Evolutionary conservation across 495 filamentous ascomycete species (phyloP).

Genomic region (Daldinia decipiens): DNA sequence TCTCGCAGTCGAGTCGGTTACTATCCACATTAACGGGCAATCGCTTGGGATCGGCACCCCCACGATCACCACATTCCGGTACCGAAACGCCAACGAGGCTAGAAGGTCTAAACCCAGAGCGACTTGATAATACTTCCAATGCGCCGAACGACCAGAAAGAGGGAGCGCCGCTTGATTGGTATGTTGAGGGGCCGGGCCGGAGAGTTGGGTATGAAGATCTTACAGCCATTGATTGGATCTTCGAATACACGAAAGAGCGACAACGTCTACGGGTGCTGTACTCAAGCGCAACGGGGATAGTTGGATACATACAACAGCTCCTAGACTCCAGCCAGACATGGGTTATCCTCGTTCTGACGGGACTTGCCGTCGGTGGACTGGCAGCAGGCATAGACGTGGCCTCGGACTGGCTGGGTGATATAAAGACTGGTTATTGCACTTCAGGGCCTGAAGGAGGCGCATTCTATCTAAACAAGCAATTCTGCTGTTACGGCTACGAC

Average conservation of each 20-base stretch:
- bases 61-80: conserved; percentile 35
- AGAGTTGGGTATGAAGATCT: conserved; percentile 95
- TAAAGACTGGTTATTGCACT: conserved; percentile 91
- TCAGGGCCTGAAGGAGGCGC: conserved; percentile 76
- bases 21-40: conserved; percentile 65
- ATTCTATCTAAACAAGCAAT: conserved; percentile 89
- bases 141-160: conserved; percentile 64
- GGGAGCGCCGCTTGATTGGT: conserved; percentile 79
- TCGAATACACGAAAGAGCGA: conserved; percentile 96
- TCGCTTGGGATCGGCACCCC: conserved; percentile 33
- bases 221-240: conserved; percentile 99
- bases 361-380: conserved; percentile 81
- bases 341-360: conserved; percentile 80
- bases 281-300: conserved; percentile 72
- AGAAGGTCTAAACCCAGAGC: conserved; percentile 25
- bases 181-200: conserved; percentile 87
- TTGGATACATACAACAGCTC: conserved; percentile 76
- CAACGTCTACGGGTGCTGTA: conserved; percentile 82
- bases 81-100: conserved; percentile 37
- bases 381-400: conserved; percentile 90
- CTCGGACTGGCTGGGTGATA: conserved; percentile 93
- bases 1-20: conserved; percentile 63
- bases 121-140: conserved; percentile 11
- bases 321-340: conserved; percentile 90
- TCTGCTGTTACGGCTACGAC: conserved; percentile 93